Percentiles rank a stretch among this genome's conserved stretches.
Conservation (phyloP, 805 yeast species). For the Lipomyces starkeyi region DNA sequence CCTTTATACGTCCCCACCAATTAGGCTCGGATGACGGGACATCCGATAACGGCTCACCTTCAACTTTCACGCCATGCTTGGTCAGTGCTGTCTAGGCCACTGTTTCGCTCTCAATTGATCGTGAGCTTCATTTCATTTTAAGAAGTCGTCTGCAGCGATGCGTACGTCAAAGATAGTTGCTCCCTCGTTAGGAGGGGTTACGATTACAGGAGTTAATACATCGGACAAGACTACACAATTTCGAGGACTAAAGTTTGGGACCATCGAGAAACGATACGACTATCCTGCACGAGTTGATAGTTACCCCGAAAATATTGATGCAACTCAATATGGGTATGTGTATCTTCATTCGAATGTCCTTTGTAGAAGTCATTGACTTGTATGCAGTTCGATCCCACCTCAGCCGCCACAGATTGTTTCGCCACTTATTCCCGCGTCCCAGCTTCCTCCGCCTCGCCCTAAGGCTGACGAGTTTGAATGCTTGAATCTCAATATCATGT, state of each 20-base stretch:
- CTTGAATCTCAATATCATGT: conserved; percentile 44
- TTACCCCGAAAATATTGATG: conserved; percentile 25
- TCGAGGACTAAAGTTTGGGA: conserved; percentile 30
- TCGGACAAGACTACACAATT: conserved; percentile 21
- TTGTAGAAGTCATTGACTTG: not conserved
- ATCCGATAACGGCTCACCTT: no score
- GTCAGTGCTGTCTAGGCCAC: no score
- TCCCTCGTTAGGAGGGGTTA: conserved; percentile 30
- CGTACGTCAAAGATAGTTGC: conserved; percentile 17
- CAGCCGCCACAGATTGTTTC: conserved; percentile 25
- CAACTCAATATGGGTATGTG: conserved; percentile 33
- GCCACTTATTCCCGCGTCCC: conserved; percentile 28
- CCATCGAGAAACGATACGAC: conserved; percentile 30
- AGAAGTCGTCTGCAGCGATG: not conserved
- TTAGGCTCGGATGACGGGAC: no score
- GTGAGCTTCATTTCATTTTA: no score
- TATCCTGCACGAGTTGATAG: conserved; percentile 28
- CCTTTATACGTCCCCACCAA: no score
- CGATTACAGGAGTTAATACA: conserved; percentile 28
- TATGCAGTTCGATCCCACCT: conserved; percentile 32
- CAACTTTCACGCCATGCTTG: no score
- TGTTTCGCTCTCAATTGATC: no score
- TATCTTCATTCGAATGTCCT: not conserved
- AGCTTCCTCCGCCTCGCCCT: conserved; percentile 23
- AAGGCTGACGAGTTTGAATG: conserved; percentile 44